Evolutionary conservation across 495 filamentous ascomycete species (phyloP).

Genomic region (Penicillium bialowiezense): DNA sequence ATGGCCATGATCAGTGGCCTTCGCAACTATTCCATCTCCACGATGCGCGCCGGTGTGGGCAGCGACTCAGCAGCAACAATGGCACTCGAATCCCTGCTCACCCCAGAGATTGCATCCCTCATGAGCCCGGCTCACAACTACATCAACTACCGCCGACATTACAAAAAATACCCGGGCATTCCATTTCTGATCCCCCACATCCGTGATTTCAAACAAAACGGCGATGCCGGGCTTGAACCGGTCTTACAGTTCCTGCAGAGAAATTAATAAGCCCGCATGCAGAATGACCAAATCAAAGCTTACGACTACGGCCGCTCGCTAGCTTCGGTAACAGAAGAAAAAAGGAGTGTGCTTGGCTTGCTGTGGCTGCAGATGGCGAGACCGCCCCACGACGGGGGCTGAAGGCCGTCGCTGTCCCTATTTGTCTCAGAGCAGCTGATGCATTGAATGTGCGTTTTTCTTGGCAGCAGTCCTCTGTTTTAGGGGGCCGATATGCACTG

Average conservation of each 20-base stretch:
- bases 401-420: conserved; percentile 3
- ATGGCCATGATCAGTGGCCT: conserved; percentile 37
- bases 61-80: conserved; percentile 15
- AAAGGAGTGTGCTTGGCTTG: conserved; percentile 11
- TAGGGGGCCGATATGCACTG: conserved; percentile 7
- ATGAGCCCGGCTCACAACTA: conserved; percentile 32
- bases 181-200: conserved; percentile 42
- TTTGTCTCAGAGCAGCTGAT: conserved; percentile 3
- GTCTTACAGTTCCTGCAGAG: conserved; percentile 29
- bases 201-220: conserved; percentile 32
- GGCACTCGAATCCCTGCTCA: conserved; percentile 23
- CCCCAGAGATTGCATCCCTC: conserved; percentile 23
- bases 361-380: conserved; percentile 17
- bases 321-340: neutral
- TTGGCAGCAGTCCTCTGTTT: too few relatives aligned
- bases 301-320: neutral
- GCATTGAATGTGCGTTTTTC: conserved; percentile 1
- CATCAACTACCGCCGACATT: conserved; percentile 35
- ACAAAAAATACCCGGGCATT: conserved; percentile 30
- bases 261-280: neutral
- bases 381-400: neutral
- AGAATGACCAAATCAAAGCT: too few relatives aligned
- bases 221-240: conserved; percentile 27
- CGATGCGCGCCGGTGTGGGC: conserved; percentile 13
- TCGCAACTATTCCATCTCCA: conserved; percentile 29